Base-by-base conservation (phyloP, 805 yeast species). In the Schwanniomyces pseudopolymorphus region DNA sequence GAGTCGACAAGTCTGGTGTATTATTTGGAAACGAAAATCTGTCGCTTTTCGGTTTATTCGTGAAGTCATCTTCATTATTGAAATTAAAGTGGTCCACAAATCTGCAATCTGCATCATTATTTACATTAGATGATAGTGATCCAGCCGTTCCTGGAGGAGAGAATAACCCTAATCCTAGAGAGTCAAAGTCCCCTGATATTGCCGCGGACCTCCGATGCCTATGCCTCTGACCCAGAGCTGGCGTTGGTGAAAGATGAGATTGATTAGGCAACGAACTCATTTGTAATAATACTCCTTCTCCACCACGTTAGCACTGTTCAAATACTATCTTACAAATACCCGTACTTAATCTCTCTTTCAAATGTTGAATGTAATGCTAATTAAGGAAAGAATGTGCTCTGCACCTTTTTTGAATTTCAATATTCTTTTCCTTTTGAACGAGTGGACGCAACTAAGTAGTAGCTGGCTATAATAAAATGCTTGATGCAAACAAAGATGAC, bases 171-270 rank as follows among this genome's bases (percentile, higher is more conserved):
- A 69, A 51, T 5, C 74, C 76, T 42, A 60, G 55, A 7, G 60
- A 59, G 55, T 87, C 94, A 60, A 88, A 86, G 61, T 89, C 96
- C 3, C 94, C 94, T 7, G 94, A 86, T 5, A 89, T 84, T 0
- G 96, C 96, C 19, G 92, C 90, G 0, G 96, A 89, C 43, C 96
- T 71, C 57, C 88, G 80, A 58, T 89, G 96, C 39, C 87, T 79
- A 66, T 89, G 96, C 57, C 69, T 70, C 39, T 41, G 51, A 9
- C 45, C 44, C 25, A 31, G 25, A 27, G 25, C 20, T 2, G 54
- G 53, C 1, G 58, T 51, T 4, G 56, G 25, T 14, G 50, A 16
- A 13, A 38, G 41, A 25, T 41, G 40, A 11, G 47, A 33, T 17
- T 48, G 44, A 28, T 45, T 48, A 14, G 53, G 53, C 25, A 49